Evolutionary conservation across 2,329 filamentous ascomycete genomes (phyloP).

Genomic region (Penicillium brevicompactum): DNA sequence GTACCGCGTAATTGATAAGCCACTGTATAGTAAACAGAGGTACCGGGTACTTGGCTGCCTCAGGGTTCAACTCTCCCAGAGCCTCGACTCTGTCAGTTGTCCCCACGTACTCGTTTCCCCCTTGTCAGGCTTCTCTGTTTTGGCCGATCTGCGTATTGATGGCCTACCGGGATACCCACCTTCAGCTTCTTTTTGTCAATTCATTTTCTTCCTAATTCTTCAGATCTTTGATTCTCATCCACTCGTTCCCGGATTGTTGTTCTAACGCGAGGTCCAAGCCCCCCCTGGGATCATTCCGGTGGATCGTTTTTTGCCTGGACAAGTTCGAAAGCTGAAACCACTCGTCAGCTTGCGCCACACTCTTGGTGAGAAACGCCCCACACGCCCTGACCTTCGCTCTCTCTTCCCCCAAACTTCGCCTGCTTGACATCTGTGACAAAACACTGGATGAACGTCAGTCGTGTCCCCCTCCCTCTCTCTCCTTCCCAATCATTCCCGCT

Average conservation of each 20-base stretch:
- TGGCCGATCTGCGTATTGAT: not conserved
- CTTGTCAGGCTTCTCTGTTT: slow-evolving; percentile 3
- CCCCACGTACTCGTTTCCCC: slow-evolving; percentile 3
- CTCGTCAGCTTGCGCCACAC: slow-evolving; percentile 50
- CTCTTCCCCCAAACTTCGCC: slow-evolving; percentile 12
- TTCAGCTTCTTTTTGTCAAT: slow-evolving; percentile 8
- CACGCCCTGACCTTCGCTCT: slow-evolving; percentile 32
- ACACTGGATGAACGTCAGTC: slow-evolving; percentile 26
- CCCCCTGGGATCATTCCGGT: slow-evolving; percentile 14
- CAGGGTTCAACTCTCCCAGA: slow-evolving; percentile 23
- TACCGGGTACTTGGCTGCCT: slow-evolving; percentile 15
- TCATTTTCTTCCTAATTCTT: slow-evolving; percentile 11
- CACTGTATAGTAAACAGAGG: not conserved
- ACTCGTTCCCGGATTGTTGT: slow-evolving; percentile 30
- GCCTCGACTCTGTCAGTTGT: slow-evolving; percentile 23
- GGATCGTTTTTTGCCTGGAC: slow-evolving; percentile 19
- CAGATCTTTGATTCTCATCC: slow-evolving; percentile 13
- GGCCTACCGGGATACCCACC: not conserved
- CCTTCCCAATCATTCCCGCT: slow-evolving; percentile 19
- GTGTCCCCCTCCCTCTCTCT: not conserved
- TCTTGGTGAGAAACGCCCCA: slow-evolving; percentile 38
- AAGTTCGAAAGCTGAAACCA: slow-evolving; percentile 38
- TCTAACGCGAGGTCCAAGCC: slow-evolving; percentile 28
- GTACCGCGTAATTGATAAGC: not conserved
- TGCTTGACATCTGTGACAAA: slow-evolving; percentile 13